phyloP scores from a whole-genome alignment of 2,329 filamentous ascomycete species.

The Nigrograna mackinnonii region DNA sequence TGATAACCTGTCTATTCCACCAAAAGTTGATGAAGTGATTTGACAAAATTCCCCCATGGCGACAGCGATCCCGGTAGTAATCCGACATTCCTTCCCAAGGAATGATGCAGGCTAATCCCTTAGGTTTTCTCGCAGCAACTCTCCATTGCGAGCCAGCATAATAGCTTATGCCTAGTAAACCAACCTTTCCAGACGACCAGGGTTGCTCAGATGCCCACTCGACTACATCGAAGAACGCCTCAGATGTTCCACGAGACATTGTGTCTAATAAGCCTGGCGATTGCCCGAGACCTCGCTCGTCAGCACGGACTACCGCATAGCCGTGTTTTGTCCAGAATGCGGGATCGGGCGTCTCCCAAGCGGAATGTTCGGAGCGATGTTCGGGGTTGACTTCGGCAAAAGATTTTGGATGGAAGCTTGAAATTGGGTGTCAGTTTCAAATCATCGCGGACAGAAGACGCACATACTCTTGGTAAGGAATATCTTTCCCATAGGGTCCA shows the following conservation, averaged over 20 bases:
- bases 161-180: slow-evolving; percentile 52
- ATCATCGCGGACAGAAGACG: not conserved
- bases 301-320: slow-evolving; percentile 39
- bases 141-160: slow-evolving; percentile 56
- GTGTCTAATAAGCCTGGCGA: slow-evolving; percentile 53
- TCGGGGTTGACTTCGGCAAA: slow-evolving; percentile 49
- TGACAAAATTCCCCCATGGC: slow-evolving; percentile 34
- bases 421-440: slow-evolving; percentile 1
- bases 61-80: slow-evolving; percentile 47
- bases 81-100: slow-evolving; percentile 59
- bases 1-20: slow-evolving; percentile 20
- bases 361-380: slow-evolving; percentile 36
- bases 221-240: slow-evolving; percentile 52
- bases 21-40: slow-evolving; percentile 22
- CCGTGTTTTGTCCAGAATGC: slow-evolving; percentile 31
- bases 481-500: slow-evolving; percentile 75
- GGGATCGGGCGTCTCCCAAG: slow-evolving; percentile 44
- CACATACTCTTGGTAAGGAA: slow-evolving; percentile 59
- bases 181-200: slow-evolving; percentile 53
- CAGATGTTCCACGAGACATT: slow-evolving; percentile 53
- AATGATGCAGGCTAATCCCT: slow-evolving; percentile 52
- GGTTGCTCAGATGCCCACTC: slow-evolving; percentile 52
- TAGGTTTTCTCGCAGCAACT: slow-evolving; percentile 52
- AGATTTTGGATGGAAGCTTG: slow-evolving; percentile 54
- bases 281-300: slow-evolving; percentile 54